A percentile compares a stretch with the other conserved stretches of the same genome.
Evolutionary conservation across 2,329 filamentous ascomycete species (phyloP).

Genomic region (Phialophora chinensis): DNA sequence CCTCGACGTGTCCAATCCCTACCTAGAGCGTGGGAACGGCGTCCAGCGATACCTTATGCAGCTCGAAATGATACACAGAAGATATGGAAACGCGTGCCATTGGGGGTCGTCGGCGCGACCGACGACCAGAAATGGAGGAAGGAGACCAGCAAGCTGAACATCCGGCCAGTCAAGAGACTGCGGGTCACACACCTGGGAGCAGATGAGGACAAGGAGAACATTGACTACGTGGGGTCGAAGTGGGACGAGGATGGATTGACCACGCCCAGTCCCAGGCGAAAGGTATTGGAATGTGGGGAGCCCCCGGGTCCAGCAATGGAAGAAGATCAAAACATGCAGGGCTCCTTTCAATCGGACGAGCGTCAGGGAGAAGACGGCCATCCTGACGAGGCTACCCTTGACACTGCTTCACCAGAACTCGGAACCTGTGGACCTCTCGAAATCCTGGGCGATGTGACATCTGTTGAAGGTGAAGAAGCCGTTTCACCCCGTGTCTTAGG

Average conservation of each 20-base stretch:
- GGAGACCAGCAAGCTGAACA: conserved; percentile 36
- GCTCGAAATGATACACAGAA: conserved; percentile 51
- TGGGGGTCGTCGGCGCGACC: conserved; percentile 27
- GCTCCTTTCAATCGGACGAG: not conserved
- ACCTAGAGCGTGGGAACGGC: conserved; percentile 54
- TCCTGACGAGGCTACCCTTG: not conserved
- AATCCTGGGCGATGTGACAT: not conserved
- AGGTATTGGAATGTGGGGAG: conserved; percentile 16
- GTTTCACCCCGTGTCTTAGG: conserved; percentile 18
- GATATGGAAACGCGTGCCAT: conserved; percentile 53
- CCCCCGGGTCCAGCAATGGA: not conserved
- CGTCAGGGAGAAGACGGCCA: not conserved
- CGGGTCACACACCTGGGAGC: conserved; percentile 12
- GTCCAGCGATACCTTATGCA: conserved; percentile 50
- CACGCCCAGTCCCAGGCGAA: conserved; percentile 31
- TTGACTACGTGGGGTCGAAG: conserved; percentile 26
- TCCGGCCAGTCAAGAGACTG: conserved; percentile 20
- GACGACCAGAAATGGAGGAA: conserved; percentile 27
- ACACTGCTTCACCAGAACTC: conserved; percentile 11
- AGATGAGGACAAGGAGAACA: conserved; percentile 36
- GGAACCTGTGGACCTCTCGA: not conserved
- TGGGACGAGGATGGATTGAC: conserved; percentile 30
- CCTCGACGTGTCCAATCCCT: conserved; percentile 45
- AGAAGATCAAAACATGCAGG: conserved; percentile 9
- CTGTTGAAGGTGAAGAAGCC: not conserved